Evolutionary conservation across 306 rosid genomes (phyloP), one percentile per base, ranked within the genome.

Genomic region (Rosa persica): DNA sequence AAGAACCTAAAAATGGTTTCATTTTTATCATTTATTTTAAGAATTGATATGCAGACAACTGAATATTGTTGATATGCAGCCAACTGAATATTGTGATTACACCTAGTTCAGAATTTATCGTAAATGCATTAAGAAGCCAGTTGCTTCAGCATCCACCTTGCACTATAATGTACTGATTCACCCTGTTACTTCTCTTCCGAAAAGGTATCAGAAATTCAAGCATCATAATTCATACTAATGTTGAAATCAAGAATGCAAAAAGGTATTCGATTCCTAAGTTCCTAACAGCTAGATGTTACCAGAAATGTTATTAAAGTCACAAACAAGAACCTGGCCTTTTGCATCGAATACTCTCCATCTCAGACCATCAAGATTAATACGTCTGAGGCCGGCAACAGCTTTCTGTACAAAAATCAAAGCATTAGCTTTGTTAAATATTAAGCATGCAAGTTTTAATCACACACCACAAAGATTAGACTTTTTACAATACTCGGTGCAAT

Each of bases 261-360:
- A 3, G 5, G 34, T 10, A 3, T 19, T 36, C 25, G 2, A 47
- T 0, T 0, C n/a, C 5, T 10, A 30, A 47, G 36, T 1, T 0
- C 30, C 20, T 2, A 40, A 25, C 17, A 49, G 27, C 12, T 34
- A 4, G 6, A 52, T 54, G 11, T 34, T 36, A 34, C 15, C 52
- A 7, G 58, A 22, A 73, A 54, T 39, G 8, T 15, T 6, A 30
- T 49, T 0, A 12, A 1, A 54, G 19, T 19, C 8, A 15, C 6
- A 13, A n/a, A 73, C 27, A 54, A n/a, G 85, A 52, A 94, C 98
- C 95, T 91, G 97, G 81, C 88, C 97, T 84, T 91, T 91, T 55
- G 97, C 98, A 72, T 92, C 97, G 20, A 95, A 94, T 67, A 95
- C 97, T 81, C 89, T 89, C 98, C 97, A 95, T 17, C 97, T 83